Conservation (phyloP, 306 rosid species). For the Prunus davidiana region DNA sequence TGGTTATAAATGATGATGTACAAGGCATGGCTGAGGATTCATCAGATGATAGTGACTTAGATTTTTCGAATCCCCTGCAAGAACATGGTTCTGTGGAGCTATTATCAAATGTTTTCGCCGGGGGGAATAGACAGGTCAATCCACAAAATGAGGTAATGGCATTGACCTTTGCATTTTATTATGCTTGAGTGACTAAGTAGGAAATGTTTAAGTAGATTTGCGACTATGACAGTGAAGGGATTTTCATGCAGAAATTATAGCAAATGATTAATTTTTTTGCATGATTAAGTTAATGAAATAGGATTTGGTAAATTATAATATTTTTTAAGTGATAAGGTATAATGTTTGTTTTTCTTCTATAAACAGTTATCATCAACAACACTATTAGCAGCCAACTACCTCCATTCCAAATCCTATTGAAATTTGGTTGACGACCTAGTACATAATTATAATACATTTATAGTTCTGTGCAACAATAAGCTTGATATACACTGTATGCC, state of each 20-base stretch:
- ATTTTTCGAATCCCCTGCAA: slow-evolving; percentile 33
- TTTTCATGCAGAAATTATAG: background rate
- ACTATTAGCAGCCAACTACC: background rate
- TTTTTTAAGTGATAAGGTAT: no score
- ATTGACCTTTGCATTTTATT: background rate
- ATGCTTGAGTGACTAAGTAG: background rate
- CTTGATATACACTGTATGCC: background rate
- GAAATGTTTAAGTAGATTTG: background rate
- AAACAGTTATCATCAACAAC: background rate
- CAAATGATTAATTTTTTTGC: background rate
- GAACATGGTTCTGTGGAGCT: slow-evolving; percentile 33
- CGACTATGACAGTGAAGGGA: background rate
- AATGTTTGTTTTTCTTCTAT: no score
- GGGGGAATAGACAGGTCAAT: slow-evolving; percentile 39
- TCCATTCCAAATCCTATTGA: background rate
- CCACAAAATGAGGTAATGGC: slow-evolving; percentile 53
- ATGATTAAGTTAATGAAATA: no score
- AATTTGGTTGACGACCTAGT: background rate
- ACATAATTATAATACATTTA: background rate
- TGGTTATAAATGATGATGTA: slow-evolving; percentile 39
- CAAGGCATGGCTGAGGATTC: slow-evolving; percentile 62
- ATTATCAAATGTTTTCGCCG: slow-evolving; percentile 37
- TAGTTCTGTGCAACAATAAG: background rate
- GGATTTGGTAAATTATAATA: background rate
- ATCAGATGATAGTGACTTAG: slow-evolving; percentile 60